Evolutionary conservation across 2,329 filamentous ascomycete genomes (phyloP).

Genomic region (Arthroderma uncinatum): DNA sequence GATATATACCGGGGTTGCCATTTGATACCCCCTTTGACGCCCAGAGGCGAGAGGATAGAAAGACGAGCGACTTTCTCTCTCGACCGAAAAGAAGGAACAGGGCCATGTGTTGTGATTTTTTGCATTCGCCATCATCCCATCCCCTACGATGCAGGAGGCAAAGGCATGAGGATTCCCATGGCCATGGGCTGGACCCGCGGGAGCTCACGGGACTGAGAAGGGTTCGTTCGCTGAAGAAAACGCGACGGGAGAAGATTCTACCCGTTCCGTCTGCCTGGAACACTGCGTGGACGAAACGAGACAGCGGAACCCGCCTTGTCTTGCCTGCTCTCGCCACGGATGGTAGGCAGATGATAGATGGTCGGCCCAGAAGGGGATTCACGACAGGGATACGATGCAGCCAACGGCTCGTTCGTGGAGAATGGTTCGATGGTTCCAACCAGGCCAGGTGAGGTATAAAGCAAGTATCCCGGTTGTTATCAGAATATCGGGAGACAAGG

Average conservation of each 20-base stretch:
- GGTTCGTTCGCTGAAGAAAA: neutral
- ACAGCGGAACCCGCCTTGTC: neutral
- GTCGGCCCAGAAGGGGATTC: neutral
- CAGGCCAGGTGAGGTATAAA: neutral
- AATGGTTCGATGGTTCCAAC: neutral
- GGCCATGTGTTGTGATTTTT: neutral
- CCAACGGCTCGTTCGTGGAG: neutral
- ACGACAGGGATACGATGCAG: neutral
- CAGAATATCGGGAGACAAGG: neutral
- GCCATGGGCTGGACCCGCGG: neutral
- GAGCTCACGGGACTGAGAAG: neutral
- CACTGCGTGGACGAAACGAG: neutral
- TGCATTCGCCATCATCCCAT: neutral
- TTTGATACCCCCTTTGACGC: too few relatives aligned
- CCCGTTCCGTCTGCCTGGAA: neutral
- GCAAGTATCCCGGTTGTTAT: neutral
- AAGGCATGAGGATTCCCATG: neutral
- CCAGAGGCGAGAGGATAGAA: neutral
- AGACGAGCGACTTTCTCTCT: neutral
- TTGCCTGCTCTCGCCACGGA: neutral
- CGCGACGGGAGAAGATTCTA: neutral
- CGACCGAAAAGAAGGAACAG: neutral
- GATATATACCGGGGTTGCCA: too few relatives aligned
- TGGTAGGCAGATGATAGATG: neutral
- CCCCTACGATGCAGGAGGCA: neutral